Percentiles rank a stretch among this genome's conserved stretches.
phyloP scores from a whole-genome alignment of 495 filamentous ascomycete species.

The Aspergillus olivimuriae region DNA sequence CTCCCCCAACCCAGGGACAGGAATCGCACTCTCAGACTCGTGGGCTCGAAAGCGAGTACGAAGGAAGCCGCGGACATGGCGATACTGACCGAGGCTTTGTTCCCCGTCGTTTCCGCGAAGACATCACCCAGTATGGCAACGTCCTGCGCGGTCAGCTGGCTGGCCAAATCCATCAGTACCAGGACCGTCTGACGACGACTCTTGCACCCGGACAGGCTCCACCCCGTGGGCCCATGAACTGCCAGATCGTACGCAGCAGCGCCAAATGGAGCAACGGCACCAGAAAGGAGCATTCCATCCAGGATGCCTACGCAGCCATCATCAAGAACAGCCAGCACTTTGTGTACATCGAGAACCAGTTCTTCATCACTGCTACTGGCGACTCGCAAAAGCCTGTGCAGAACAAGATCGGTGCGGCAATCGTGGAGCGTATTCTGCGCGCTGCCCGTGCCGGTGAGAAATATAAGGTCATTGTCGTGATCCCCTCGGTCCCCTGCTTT shows the following conservation, averaged over 20 bases:
- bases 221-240: conserved; percentile 45
- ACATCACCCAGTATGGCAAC: conserved; percentile 31
- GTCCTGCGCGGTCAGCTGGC: conserved; percentile 38
- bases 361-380: conserved; percentile 90
- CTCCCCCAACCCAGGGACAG: conserved; percentile 33
- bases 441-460: conserved; percentile 64
- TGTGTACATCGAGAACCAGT: conserved; percentile 95
- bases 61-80: conserved; percentile 19
- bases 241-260: conserved; percentile 64
- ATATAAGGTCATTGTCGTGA: conserved; percentile 80
- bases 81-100: conserved; percentile 28
- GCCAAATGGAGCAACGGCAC: conserved; percentile 69
- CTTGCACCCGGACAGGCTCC: conserved; percentile 18
- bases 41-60: conserved; percentile 30
- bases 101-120: conserved; percentile 27
- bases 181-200: conserved; percentile 28
- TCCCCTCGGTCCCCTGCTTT: conserved; percentile 85
- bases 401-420: conserved; percentile 83
- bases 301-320: conserved; percentile 78
- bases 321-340: conserved; percentile 79
- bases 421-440: conserved; percentile 80
- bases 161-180: conserved; percentile 44
- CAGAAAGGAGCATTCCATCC: conserved; percentile 74
- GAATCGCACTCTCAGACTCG: conserved; percentile 28
- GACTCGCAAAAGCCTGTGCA: conserved; percentile 70